Base-by-base conservation (phyloP, 2,329 filamentous ascomycete species). In the Clonostachys rosea region DNA sequence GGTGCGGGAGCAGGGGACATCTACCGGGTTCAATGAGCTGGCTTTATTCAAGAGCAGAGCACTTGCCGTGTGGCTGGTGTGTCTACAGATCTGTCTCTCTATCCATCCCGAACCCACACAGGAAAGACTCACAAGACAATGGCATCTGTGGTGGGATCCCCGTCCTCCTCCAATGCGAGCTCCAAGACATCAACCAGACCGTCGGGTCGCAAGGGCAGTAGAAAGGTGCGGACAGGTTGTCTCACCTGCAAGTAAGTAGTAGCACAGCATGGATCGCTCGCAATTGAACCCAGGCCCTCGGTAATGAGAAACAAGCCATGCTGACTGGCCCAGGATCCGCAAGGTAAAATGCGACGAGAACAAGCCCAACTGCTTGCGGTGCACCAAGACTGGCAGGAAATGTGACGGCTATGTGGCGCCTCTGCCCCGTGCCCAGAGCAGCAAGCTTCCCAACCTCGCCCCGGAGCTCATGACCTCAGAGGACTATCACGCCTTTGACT, bases 261-360 rank as follows among this genome's bases (percentile, higher is more conserved):
- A 4, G 16, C 41, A 43, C 24, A 30, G 24, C 36, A 11, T 43
- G 16, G 18, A 30, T 34, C 34, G 12, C 42, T 34, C 34, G 13
- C 24, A 6, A 43, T 16, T 13, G 30, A 24, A 40, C 34, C 11
- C 33, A 35, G 41, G 48, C 20, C 8, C 13, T 42, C n/a, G 9
- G 40, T 20, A 42, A 20, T 30, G 24, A 30, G 17, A 12, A 36
- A 17, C 34, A 12, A 36, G 12, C 34, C 7, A 18, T 13, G 36
- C 13, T 40, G 43, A 40, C 14, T 20, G 24, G 14, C 34, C 17
- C 46, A 79, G 76, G 60, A 70, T 76, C 34, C 73, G 77, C 44
- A 75, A 76, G 48, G 71, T 81, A 46, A 81, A 81, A 57, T 82
- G 78, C 57, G 77, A 79, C 51, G 78, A 81, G 60, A 63, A 60